phyloP scores from a whole-genome alignment of 164 flowering plant species.

The Vitis amurensis region DNA sequence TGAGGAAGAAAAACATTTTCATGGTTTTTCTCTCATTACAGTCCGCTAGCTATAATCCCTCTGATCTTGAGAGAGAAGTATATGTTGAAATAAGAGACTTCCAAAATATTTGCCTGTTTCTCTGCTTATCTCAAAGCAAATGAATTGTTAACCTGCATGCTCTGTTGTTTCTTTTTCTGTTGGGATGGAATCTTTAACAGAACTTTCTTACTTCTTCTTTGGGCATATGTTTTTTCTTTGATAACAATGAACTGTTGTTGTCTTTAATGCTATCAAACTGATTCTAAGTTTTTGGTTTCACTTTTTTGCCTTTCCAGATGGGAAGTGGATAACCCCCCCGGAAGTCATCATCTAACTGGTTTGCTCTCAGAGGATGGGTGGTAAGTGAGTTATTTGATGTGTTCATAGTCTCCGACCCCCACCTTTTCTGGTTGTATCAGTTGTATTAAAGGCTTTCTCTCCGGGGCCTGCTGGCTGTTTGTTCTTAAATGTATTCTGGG shows the following conservation, averaged over 20 bases:
- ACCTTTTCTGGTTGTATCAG: conserved; percentile 21
- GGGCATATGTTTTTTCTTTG: too few relatives aligned
- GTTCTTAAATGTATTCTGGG: conserved; percentile 30
- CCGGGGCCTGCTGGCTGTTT: conserved; percentile 22
- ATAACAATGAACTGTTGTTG: too few relatives aligned
- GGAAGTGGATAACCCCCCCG: conserved; percentile 10
- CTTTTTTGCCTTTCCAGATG: conserved; percentile 1
- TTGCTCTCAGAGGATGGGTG: conserved; percentile 30
- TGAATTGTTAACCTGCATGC: background rate
- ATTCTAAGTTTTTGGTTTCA: background rate
- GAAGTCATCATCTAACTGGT: conserved; percentile 17
- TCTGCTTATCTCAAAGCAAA: background rate
- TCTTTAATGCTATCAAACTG: too few relatives aligned
- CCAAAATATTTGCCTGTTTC: background rate
- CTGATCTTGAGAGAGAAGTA: background rate
- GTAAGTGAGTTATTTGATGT: conserved; percentile 34
- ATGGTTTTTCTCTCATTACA: background rate
- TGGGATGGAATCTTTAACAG: background rate
- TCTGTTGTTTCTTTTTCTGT: conserved; percentile 3
- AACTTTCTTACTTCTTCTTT: background rate
- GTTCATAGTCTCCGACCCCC: conserved; percentile 33
- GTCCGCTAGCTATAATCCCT: background rate
- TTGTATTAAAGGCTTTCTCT: conserved; percentile 24
- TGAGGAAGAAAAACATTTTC: background rate
- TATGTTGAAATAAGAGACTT: background rate